These are phyloP conservation scores for Ustilago curta DNA, from an alignment of 1,284 basidiomycete species.

Conservation along the genomic window DNA sequence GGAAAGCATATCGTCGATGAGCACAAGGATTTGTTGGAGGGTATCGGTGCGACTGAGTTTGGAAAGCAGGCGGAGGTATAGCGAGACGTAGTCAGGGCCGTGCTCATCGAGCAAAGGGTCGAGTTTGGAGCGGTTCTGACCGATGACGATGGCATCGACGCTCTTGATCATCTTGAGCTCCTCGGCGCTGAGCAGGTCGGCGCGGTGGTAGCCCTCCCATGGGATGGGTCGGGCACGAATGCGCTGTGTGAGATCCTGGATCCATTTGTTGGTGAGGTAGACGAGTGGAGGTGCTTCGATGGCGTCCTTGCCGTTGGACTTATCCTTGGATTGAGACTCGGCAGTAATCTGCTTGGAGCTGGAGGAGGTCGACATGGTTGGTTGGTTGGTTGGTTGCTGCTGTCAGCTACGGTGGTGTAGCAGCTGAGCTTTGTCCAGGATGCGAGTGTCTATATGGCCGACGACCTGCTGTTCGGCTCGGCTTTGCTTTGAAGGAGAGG, in stretches of 20 bases:
- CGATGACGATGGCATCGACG: conserved; percentile 83
- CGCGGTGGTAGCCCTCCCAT: conserved; percentile 98
- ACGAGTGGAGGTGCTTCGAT: conserved; percentile 74
- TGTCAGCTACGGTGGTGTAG: background rate
- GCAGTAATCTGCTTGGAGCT: conserved; percentile 20
- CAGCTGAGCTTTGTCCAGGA: background rate
- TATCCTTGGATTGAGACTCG: conserved; percentile 13
- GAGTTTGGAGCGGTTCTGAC: conserved; percentile 89
- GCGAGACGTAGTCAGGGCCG: conserved; percentile 77
- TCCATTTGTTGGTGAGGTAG: conserved; percentile 85
- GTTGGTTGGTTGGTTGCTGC: background rate
- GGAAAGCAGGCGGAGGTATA: conserved; percentile 90
- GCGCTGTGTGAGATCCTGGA: conserved; percentile 87
- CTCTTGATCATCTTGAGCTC: conserved; percentile 82
- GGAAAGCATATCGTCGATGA: conserved; percentile 88
- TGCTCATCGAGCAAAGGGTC: conserved; percentile 75
- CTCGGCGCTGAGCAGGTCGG: conserved; percentile 86
- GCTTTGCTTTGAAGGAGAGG: background rate
- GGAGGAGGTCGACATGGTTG: conserved; percentile 35
- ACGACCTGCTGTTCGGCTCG: background rate
- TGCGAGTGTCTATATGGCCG: no score
- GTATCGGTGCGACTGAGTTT: conserved; percentile 93
- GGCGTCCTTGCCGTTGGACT: conserved; percentile 13
- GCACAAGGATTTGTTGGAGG: conserved; percentile 89
- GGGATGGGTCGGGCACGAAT: conserved; percentile 90